These are phyloP conservation scores for Colletotrichum sidae DNA, from an alignment of 2,329 filamentous ascomycete species.

Conservation along the genomic window DNA sequence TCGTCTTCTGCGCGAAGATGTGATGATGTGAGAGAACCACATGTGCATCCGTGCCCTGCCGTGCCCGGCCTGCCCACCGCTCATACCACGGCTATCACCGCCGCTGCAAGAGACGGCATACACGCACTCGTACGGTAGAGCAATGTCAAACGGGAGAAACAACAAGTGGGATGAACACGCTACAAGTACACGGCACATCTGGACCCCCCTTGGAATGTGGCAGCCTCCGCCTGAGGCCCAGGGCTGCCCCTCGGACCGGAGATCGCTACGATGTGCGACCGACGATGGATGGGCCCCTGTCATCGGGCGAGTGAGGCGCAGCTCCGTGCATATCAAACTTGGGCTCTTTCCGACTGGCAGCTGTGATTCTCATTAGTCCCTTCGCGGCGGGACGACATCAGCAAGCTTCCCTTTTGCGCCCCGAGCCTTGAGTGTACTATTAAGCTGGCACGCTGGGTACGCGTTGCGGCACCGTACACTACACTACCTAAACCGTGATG, in stretches of 20 bases:
- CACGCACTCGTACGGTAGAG: not conserved
- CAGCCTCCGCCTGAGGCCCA: conserved; percentile 27
- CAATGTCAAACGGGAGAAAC: conserved; percentile 23
- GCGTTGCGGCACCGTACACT: too few relatives aligned
- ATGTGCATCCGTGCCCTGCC: too few relatives aligned
- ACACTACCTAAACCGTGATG: too few relatives aligned
- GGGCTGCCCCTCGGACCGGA: conserved; percentile 9
- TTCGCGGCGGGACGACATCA: conserved; percentile 33
- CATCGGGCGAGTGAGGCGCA: conserved; percentile 34
- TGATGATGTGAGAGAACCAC: too few relatives aligned
- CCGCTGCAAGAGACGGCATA: too few relatives aligned
- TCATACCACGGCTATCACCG: too few relatives aligned
- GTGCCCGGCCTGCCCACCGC: too few relatives aligned
- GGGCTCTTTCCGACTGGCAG: not conserved
- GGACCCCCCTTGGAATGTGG: conserved; percentile 30
- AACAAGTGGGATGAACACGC: conserved; percentile 24
- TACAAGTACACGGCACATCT: conserved; percentile 14
- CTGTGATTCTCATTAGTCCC: not conserved
- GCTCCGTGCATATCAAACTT: conserved; percentile 34
- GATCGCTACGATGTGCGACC: conserved; percentile 27
- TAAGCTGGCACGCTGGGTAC: not conserved
- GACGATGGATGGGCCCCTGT: conserved; percentile 22
- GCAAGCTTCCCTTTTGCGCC: conserved; percentile 36
- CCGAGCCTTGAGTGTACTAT: conserved; percentile 7
- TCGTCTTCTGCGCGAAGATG: not conserved